Conservation (phyloP, 345 rosid genomes). For the Moricandia arvensis region DNA sequence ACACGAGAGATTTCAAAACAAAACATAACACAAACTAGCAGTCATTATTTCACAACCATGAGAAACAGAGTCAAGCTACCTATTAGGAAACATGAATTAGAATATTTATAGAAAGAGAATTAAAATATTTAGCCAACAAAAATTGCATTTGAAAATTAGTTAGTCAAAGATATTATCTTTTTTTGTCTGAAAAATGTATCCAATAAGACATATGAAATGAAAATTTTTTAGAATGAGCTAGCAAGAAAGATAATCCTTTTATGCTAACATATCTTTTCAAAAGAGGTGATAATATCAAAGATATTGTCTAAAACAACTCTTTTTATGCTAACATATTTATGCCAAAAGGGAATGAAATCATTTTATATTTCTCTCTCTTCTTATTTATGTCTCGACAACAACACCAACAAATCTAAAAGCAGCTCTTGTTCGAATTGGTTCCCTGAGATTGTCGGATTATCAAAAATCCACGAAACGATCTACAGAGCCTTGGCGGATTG, state of each 20-base stretch:
- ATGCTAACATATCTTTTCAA: not conserved
- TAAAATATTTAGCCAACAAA: no score
- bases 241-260: not conserved
- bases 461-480: not conserved
- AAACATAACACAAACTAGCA: not conserved
- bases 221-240: not conserved
- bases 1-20: not conserved
- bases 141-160: no score
- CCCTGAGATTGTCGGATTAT: not conserved
- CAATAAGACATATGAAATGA: not conserved
- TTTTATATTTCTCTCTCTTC: not conserved
- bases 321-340: slow-evolving; percentile 1
- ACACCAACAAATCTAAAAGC: slow-evolving; percentile 6
- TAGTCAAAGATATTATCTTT: no score
- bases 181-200: no score
- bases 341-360: not conserved
- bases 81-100: no score
- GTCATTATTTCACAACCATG: no score
- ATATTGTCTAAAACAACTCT: not conserved
- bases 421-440: slow-evolving; percentile 3
- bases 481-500: not conserved
- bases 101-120: no score
- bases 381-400: slow-evolving; percentile 10
- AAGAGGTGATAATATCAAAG: not conserved
- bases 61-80: no score